Base-by-base conservation (phyloP, 2,329 filamentous ascomycete species). In the Esteya vermicola region DNA sequence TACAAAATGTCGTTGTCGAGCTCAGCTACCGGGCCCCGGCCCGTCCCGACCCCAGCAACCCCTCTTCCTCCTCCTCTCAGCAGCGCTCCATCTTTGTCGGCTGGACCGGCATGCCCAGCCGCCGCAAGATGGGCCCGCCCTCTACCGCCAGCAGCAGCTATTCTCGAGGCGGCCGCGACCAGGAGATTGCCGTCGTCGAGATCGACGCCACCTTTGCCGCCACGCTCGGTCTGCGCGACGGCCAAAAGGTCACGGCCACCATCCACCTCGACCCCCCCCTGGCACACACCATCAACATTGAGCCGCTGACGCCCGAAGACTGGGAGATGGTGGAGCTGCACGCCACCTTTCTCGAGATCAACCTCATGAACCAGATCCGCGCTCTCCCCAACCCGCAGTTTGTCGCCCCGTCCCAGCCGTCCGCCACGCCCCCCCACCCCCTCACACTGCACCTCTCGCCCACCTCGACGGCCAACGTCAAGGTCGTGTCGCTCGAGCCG, bases 241-340 rank as follows among this genome's bases (percentile, higher is more conserved):
- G 85, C 37, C 82, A 88, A 55, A 93, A 84, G 62, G 75, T 89
- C 54, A 68, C 66, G 48, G 65, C 64, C 35, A 69, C 63, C 27
- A 69, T 98, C 47, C 91, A 98, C 58, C 63, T 95, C 47, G 86
- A 98, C 55, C 89, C 89, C 36, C 86, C 88, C 3, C 64, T 91
- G 47, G 85, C 86, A 36, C 85, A 95, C 58, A 96, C 88, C 2
- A 81, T 98, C 58, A 86, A 95, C 55, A 96, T 98, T 51, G 93
- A 98, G 57, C 91, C 91, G 26, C 62, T 96, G 52, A 96, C 91
- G 0, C 78, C 89, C 2, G 85, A 93, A 43, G 91, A 98, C 56
- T 98, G 91, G 91, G 91, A 98, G 61, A 93, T 96, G 52, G 96
- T 98, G 51, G 91, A 98, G 59, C 67, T 98, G 2, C 91, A 98